Evolutionary conservation across 1,139 yeast genomes (phyloP), one percentile per base, ranked within the genome.

Genomic region (Kodamaea alishanica): DNA sequence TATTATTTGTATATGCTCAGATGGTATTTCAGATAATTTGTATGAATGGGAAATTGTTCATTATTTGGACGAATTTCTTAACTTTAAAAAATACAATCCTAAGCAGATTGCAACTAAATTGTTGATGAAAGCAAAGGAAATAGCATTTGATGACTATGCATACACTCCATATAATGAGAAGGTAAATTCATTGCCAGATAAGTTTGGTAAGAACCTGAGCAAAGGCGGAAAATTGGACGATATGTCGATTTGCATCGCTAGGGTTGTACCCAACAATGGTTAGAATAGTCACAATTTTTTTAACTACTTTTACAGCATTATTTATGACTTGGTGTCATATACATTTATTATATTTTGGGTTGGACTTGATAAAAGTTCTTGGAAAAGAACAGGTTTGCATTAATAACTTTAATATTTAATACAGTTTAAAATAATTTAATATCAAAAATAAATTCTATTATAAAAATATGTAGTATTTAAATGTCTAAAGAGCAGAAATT

Each of bases 221-320:
- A 58, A 67, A 30, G 82, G 82, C 2, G 82, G 82, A 0, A 76
- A 76, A 45, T 57, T 76, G 40, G 82, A 77, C 51, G 82, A 77
- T 48, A 75, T 75, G 66, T 70, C 79, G 0, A 57, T 76, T 8
- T 72, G 78, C 43, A 58, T 76, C 20, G 79, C 79, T 9, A 63
- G 62, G 44, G 79, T 77, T 11, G 60, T 55, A 4, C 46, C 46
- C 8, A 62, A 62, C 39, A 41, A 40, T 15, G 20, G 20, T 4
- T 26, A 9, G 30, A 15, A 11, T 6, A 27, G 20, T 15, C 12
- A 11, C 30, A 27, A 27, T 11, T 11, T 11, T 9, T 27, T 27
- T n/a, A 15, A 27, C 30, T 27, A 8, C 30, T 27, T 27, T n/a
- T 11, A 15, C 10, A 15, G 30, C 8, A 27, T 8, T 27, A 15